phyloP scores from a whole-genome alignment of 768 basidiomycete genomes.

The Gyrodon lividus region DNA sequence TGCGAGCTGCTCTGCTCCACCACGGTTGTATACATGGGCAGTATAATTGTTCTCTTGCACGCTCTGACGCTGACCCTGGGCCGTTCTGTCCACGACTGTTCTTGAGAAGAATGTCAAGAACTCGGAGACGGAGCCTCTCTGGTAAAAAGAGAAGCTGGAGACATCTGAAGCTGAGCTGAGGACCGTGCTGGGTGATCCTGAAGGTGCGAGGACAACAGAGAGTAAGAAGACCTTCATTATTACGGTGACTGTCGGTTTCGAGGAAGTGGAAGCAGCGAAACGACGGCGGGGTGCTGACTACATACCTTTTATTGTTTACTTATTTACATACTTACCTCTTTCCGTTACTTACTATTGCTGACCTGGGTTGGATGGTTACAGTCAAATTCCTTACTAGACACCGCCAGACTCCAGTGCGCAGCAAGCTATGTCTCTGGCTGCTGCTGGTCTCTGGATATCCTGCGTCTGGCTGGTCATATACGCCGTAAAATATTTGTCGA shows the following conservation, averaged over 20 bases:
- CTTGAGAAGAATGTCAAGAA: conserved; percentile 93
- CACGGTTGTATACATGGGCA: conserved; percentile 91
- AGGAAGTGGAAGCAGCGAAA: conserved; percentile 5
- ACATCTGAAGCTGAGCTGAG: conserved; percentile 76
- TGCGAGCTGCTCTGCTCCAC: conserved; percentile 80
- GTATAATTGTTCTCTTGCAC: conserved; percentile 92
- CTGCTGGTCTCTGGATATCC: conserved; percentile 19
- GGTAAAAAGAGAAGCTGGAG: conserved; percentile 92
- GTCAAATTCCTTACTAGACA: too few relatives aligned
- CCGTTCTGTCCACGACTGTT: conserved; percentile 88
- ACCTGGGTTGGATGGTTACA: too few relatives aligned
- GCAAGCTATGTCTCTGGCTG: conserved; percentile 20
- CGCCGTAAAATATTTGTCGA: conserved; percentile 21
- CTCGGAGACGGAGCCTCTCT: conserved; percentile 81
- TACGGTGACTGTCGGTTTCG: conserved; percentile 9
- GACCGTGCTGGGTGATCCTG: conserved; percentile 58
- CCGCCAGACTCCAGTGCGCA: neutral
- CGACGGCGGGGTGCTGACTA: neutral
- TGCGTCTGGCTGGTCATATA: conserved; percentile 26
- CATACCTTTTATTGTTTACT: too few relatives aligned
- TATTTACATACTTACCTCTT: too few relatives aligned
- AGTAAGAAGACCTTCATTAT: conserved; percentile 88
- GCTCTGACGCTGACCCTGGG: conserved; percentile 85
- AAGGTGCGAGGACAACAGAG: conserved; percentile 67
- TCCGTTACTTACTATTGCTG: too few relatives aligned